Conservation (phyloP, 768 basidiomycete species). For the Russula sp. region DNA sequence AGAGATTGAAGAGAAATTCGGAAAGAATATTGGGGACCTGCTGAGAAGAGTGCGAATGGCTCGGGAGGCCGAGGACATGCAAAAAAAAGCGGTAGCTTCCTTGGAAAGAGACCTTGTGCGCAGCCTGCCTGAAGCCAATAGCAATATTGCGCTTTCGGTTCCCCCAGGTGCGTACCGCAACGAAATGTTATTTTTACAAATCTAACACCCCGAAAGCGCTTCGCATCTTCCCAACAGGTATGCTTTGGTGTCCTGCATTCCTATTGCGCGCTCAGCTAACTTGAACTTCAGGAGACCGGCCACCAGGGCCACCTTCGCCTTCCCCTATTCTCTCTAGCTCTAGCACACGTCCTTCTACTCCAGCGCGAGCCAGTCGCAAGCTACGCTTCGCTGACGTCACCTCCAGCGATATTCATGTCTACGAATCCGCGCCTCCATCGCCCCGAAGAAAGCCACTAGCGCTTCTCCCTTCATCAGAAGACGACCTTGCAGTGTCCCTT, state of each 20-base stretch:
- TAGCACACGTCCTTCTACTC: constrained; percentile 55
- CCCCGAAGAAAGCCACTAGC: constrained; percentile 57
- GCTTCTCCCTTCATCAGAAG: constrained; percentile 44
- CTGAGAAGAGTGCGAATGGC: constrained; percentile 50
- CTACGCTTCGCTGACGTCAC: constrained; percentile 73
- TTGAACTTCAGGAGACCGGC: background rate
- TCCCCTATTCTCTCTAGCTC: constrained; percentile 42
- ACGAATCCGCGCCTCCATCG: constrained; percentile 75
- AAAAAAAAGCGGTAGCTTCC: background rate
- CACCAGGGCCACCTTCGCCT: constrained; percentile 18
- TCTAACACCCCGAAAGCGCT: background rate
- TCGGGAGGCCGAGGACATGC: constrained; percentile 34
- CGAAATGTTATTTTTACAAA: background rate
- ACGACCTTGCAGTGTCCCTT: constrained; percentile 34
- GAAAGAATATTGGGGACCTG: constrained; percentile 55
- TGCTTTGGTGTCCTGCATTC: background rate
- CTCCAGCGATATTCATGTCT: constrained; percentile 72
- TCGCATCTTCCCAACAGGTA: background rate
- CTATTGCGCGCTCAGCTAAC: background rate
- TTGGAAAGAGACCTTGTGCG: background rate
- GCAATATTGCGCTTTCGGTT: background rate
- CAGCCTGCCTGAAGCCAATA: background rate
- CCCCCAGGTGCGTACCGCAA: constrained; percentile 2
- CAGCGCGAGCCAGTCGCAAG: constrained; percentile 38
- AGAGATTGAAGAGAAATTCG: constrained; percentile 69